Base-by-base conservation (phyloP, 169 alveolate genomes). In the Blepharisma undulans region DNA sequence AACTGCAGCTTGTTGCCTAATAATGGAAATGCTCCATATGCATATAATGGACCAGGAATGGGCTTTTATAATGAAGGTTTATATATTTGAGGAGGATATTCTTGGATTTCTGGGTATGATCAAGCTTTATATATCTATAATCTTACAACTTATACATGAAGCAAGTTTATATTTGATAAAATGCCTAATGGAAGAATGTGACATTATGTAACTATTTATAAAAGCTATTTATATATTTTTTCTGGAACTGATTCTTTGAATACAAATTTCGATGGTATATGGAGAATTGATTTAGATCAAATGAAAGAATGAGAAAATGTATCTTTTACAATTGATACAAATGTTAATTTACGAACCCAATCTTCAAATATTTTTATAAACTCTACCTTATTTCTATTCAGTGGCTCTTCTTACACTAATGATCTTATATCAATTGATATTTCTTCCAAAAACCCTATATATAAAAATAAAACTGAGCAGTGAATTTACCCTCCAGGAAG, bases 141-240 rank as follows among this genome's bases (percentile, higher is more conserved):
- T 48, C 66, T 48, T 48, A 48, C 66, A 0, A 48, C 66, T 5
- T 48, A 48, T 48, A 48, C 66, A 1, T 48, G 66, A 48, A 48
- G 66, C 12, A 48, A 48, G 66, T 48, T 48, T 10, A 5, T 5
- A 48, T 48, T 48, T 18, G 66, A 48, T 48, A 1, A 48, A 48
- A 48, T 48, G 66, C 97, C 96, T 12, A 30, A 90, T 22, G 95
- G 97, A 19, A 34, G 96, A 88, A 90, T 94, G 25, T 95, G 93
- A 80, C 96, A 94, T 87, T 29, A 94, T 29, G 92, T 91, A n/a
- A 90, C 92, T 10, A 34, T 93, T 10, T 90, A 90, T 82, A 93
- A 93, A 34, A 87, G 82, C 25, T 32, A 76, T 36, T 32, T 94
- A 61, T 87, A 86, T 87, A 89, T 93, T 10, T 94, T 92, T 92